phyloP scores from a whole-genome alignment of 108 stramenopile genomes.

The Hondaea fermentalgiana region DNA sequence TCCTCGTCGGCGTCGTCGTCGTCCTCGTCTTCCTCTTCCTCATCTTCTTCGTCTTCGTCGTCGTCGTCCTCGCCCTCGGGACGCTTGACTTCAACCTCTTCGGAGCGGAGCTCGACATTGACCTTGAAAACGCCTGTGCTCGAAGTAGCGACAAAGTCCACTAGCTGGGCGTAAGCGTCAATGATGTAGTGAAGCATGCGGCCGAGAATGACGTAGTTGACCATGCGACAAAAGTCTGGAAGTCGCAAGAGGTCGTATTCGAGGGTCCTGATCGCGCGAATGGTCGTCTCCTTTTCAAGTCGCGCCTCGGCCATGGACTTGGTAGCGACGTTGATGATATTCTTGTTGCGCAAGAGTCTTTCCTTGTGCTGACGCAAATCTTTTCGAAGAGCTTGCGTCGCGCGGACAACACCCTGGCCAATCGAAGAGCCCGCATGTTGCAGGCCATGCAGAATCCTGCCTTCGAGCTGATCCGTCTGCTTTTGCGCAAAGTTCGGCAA shows the following conservation, averaged over 20 bases:
- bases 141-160: not conserved
- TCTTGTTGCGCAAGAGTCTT: not conserved
- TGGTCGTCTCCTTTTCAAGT: not conserved
- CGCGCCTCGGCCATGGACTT: conserved; percentile 4
- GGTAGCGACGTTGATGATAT: not conserved
- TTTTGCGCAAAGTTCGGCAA: conserved; percentile 2
- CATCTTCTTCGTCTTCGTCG: not conserved
- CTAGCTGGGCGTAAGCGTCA: not conserved
- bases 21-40: not conserved
- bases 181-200: not conserved
- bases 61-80: not conserved
- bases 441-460: not conserved
- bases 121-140: not conserved
- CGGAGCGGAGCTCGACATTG: not conserved
- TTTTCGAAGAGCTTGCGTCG: not conserved
- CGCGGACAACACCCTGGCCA: not conserved
- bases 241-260: not conserved
- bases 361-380: not conserved
- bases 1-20: not conserved
- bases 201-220: not conserved
- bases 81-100: not conserved
- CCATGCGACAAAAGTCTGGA: not conserved
- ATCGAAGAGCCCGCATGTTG: not conserved
- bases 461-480: not conserved
- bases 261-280: not conserved